Conservation (phyloP, 768 basidiomycete species). For the Phylloporus arenicola region DNA sequence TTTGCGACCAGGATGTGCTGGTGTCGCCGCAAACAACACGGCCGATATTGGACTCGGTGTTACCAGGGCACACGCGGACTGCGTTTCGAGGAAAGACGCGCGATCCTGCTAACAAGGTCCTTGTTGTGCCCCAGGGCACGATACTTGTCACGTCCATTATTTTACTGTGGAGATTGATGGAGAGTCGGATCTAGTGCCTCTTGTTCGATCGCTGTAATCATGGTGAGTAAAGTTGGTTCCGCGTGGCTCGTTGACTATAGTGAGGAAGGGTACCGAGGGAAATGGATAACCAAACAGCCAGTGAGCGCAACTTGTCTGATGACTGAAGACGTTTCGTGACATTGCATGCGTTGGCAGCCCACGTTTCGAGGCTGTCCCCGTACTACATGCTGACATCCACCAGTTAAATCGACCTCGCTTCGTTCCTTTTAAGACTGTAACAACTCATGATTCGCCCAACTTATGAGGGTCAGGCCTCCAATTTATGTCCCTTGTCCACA, state of each 20-base stretch:
- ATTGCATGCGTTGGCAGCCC: neutral
- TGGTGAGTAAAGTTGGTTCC: neutral
- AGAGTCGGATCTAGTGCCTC: conserved; percentile 5
- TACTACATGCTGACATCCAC: neutral
- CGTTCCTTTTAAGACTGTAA: conserved; percentile 5
- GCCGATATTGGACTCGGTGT: conserved; percentile 6
- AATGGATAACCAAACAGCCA: neutral
- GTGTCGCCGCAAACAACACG: conserved; percentile 5
- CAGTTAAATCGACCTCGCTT: conserved; percentile 6
- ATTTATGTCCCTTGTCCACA: too few relatives aligned
- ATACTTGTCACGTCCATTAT: too few relatives aligned
- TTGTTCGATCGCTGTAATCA: neutral
- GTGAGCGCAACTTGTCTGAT: neutral
- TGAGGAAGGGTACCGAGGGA: conserved; percentile 7
- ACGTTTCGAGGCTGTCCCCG: neutral
- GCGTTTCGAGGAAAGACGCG: neutral
- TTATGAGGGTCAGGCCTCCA: too few relatives aligned
- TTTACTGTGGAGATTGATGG: conserved; percentile 6
- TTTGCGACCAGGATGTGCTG: conserved; percentile 2
- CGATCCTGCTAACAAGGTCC: conserved; percentile 1
- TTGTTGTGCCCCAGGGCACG: neutral
- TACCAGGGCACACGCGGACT: neutral
- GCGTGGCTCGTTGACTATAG: neutral
- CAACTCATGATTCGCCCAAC: too few relatives aligned
- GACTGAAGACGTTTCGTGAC: too few relatives aligned